Conservation (phyloP, 352 stramenopile species). For the Pythium aphanidermatum region DNA sequence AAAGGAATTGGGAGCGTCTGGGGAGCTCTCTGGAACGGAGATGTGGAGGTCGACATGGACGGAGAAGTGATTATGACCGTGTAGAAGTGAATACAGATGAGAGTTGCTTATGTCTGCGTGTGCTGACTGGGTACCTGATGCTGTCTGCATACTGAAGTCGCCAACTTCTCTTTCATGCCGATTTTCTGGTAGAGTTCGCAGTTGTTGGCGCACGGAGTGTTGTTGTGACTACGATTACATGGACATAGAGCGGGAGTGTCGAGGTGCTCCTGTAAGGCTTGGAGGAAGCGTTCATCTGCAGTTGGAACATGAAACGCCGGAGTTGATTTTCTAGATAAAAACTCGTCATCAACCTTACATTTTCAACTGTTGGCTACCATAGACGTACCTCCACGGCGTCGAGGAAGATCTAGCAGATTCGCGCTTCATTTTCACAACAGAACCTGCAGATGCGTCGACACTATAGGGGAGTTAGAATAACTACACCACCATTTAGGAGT, state of each 20-base stretch:
- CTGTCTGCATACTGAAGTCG: constrained; percentile 56
- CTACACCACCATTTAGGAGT: too few relatives aligned
- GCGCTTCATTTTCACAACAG: too few relatives aligned
- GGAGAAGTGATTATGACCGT: constrained; percentile 82
- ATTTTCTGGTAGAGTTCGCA: constrained; percentile 63
- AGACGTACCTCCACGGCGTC: too few relatives aligned
- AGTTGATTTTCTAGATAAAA: background rate
- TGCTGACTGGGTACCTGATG: constrained; percentile 23
- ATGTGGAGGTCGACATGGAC: constrained; percentile 30
- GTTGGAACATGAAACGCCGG: constrained; percentile 4
- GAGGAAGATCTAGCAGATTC: too few relatives aligned
- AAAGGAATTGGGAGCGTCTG: constrained; percentile 21
- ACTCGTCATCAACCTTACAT: background rate
- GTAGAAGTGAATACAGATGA: constrained; percentile 20
- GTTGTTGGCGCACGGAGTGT: constrained; percentile 50
- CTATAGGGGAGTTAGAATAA: too few relatives aligned
- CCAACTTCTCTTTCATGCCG: constrained; percentile 47
- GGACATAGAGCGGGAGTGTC: constrained; percentile 50
- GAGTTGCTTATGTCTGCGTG: constrained; percentile 12
- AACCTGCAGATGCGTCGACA: too few relatives aligned
- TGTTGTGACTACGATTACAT: constrained; percentile 23
- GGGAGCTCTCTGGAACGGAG: constrained; percentile 52
- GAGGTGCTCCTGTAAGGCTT: constrained; percentile 40
- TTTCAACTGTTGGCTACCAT: too few relatives aligned
- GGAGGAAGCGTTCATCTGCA: constrained; percentile 39